Conservation (phyloP, 163 green algal genomes). For the Coccomyxa subellipsoidea region DNA sequence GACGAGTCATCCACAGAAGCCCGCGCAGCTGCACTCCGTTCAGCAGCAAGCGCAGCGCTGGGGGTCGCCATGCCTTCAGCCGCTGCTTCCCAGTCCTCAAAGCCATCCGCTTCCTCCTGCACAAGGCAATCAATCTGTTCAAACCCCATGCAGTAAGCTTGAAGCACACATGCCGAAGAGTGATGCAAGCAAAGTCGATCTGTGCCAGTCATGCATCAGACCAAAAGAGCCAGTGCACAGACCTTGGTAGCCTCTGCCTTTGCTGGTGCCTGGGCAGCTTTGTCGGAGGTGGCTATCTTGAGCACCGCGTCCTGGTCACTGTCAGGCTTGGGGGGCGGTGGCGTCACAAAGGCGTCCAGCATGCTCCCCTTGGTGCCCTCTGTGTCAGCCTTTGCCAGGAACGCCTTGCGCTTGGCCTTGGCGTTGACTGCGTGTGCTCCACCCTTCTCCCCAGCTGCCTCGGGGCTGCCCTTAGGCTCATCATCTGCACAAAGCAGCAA, state of each 20-base stretch:
- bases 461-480: background rate
- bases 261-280: background rate
- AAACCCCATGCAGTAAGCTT: too few relatives aligned
- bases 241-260: background rate
- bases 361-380: background rate
- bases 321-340: background rate
- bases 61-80: background rate
- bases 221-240: background rate
- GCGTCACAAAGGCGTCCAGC: slow-evolving; percentile 8
- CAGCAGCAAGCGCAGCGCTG: background rate
- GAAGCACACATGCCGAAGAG: background rate
- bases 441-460: background rate
- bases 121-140: too few relatives aligned
- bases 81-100: slow-evolving; percentile 10
- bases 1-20: background rate
- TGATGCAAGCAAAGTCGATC: background rate
- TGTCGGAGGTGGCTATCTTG: background rate
- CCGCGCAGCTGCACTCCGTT: background rate
- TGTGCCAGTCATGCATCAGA: background rate
- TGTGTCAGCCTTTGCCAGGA: background rate
- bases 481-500: background rate
- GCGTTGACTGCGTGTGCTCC: background rate
- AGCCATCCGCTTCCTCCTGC: background rate
- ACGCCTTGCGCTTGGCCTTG: slow-evolving; percentile 18
- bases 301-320: background rate